Evolutionary conservation across 306 rosid species (phyloP), one percentile per base, ranked within the genome.

Genomic region (Potentilla sterilis): DNA sequence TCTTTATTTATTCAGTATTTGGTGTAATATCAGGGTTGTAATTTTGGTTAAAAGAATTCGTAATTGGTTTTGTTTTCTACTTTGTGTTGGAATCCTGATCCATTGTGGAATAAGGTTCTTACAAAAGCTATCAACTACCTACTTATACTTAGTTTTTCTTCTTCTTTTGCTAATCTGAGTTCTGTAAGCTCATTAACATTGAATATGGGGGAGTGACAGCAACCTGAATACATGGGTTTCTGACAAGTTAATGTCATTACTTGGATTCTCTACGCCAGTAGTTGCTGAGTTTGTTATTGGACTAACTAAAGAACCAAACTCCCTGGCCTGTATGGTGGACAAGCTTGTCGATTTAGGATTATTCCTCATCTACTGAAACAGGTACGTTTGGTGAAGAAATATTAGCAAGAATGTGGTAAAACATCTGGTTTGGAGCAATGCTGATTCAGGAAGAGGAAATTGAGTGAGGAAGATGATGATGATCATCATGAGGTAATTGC

Each of bases 391-490:
- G n/a, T n/a, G n/a, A n/a, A n/a, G n/a, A n/a, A n/a, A n/a, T n/a
- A n/a, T n/a, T n/a, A n/a, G 28, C 65, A 4, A 24, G 7, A 24
- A 12, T 55, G 12, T 9, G 28, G 21, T 7, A 21, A 55, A 55
- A 12, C 65, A 58, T 22, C 65, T 21, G 15, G 52, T 47, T 47
- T 14, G 16, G 12, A 4, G 19, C 52, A 47, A 11, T 47, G 52
- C 52, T 19, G 6, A 6, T 89, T 89, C 75, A 88, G 97, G 87
- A 91, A 83, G 86, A 91, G 85, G 81, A 66, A 42, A 32, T 92
- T 85, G 75, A 67, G 65, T 82, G 85, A 80, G 37, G 88, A 84
- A 74, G 96, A 89, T 59, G 92, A 87, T 61, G 89, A 91, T 16
- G 91, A 91, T 11, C 90, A 91, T 11, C 90, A 89, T 71, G 81